A percentile compares a stretch with the other conserved stretches of the same genome.
Evolutionary conservation across 75 land plant genomes (phyloP).

Genomic region (Sequoiadendron giganteum): DNA sequence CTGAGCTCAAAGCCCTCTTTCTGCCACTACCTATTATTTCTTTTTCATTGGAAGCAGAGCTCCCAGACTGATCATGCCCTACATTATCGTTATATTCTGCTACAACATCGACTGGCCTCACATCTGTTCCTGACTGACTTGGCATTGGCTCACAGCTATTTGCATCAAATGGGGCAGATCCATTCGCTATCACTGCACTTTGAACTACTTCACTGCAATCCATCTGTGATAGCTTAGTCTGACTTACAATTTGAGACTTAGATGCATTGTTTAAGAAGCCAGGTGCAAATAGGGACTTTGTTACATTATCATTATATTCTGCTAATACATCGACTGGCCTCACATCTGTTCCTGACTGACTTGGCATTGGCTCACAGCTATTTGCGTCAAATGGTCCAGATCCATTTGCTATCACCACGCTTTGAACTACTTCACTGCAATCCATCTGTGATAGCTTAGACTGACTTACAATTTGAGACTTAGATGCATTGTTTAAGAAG

Average conservation of each 20-base stretch:
- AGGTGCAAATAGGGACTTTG: too few species aligned
- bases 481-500: conserved; percentile 9
- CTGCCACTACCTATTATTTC: neutral
- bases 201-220: neutral
- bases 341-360: neutral
- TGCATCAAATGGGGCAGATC: neutral
- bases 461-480: neutral
- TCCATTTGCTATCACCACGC: neutral
- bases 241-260: neutral
- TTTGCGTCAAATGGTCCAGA: neutral
- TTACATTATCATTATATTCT: neutral
- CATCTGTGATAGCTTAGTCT: neutral
- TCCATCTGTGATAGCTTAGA: neutral
- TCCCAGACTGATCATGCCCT: neutral
- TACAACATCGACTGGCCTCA: neutral
- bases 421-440: neutral
- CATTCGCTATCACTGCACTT: neutral
- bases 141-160: neutral
- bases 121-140: neutral
- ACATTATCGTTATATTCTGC: neutral
- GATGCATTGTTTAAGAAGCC: conserved; percentile 16
- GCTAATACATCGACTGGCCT: neutral
- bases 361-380: neutral
- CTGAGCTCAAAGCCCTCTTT: conserved; percentile 14
- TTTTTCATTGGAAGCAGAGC: neutral